Evolutionary conservation across 2,329 filamentous ascomycete genomes (phyloP).

Genomic region (Kalmusia sp.): DNA sequence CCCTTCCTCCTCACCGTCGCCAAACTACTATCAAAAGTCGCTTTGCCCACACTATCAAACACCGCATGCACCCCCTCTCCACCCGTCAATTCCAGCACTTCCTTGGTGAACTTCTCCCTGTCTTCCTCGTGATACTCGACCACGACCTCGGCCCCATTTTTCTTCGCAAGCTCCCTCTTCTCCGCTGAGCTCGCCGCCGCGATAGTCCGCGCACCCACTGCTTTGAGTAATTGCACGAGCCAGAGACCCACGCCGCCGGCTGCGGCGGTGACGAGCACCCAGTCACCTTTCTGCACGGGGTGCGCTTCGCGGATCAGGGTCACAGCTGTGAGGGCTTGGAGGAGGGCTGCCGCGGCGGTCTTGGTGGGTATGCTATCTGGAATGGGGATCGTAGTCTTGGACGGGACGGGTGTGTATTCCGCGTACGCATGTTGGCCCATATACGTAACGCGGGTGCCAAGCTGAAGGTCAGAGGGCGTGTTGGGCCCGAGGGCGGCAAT

Average conservation of each 20-base stretch:
- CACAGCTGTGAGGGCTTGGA: constrained; percentile 85
- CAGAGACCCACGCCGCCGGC: constrained; percentile 77
- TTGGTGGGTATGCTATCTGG: constrained; percentile 68
- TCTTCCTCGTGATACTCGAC: constrained; percentile 72
- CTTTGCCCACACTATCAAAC: constrained; percentile 86
- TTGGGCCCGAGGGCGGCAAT: constrained; percentile 68
- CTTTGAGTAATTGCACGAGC: constrained; percentile 76
- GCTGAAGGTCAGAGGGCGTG: constrained; percentile 60
- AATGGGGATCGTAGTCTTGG: constrained; percentile 65
- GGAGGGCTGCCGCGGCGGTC: constrained; percentile 70
- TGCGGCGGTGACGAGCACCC: constrained; percentile 84
- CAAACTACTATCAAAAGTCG: constrained; percentile 81
- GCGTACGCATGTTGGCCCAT: constrained; percentile 64
- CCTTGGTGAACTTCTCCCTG: constrained; percentile 43
- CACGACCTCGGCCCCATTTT: constrained; percentile 73
- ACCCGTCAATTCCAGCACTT: constrained; percentile 73
- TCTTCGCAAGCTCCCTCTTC: constrained; percentile 74
- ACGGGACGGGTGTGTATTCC: constrained; percentile 64
- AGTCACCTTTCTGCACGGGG: constrained; percentile 75
- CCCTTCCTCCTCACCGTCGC: constrained; percentile 80
- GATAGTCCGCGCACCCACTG: constrained; percentile 78
- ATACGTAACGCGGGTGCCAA: constrained; percentile 77
- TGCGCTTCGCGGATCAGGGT: constrained; percentile 79
- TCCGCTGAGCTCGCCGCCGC: constrained; percentile 77
- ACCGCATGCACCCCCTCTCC: constrained; percentile 77